Conservation (phyloP, 768 basidiomycete species). For the Leccinum variicolor region DNA sequence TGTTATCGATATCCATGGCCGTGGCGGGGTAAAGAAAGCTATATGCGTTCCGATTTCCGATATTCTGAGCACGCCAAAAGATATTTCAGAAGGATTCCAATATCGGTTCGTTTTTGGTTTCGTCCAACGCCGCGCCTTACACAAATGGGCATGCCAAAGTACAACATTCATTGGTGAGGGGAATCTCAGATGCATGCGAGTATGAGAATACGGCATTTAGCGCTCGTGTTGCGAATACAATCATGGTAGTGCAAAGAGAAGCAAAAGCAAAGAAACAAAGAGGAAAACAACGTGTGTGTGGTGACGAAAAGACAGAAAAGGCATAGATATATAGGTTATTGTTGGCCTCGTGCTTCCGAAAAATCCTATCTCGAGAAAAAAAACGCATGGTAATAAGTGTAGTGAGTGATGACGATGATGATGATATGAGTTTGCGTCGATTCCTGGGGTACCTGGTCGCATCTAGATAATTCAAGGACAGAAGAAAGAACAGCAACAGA, state of each 20-base stretch:
- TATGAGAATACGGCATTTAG: neutral
- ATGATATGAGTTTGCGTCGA: slow-evolving; percentile 1
- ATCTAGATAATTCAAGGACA: slow-evolving; percentile 20
- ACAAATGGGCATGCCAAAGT: neutral
- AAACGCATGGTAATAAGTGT: neutral
- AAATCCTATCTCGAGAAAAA: neutral
- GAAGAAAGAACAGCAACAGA: neutral
- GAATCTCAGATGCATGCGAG: neutral
- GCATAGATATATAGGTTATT: slow-evolving; percentile 6
- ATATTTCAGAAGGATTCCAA: too few relatives aligned
- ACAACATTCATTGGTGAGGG: neutral
- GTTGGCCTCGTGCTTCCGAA: neutral
- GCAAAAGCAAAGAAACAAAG: neutral
- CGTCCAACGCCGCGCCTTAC: too few relatives aligned
- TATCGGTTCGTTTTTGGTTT: too few relatives aligned
- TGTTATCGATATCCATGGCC: neutral
- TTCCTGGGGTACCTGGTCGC: slow-evolving; percentile 8
- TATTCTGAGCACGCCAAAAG: too few relatives aligned
- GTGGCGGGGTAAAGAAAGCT: too few relatives aligned
- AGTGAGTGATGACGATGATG: neutral
- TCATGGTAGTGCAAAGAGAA: neutral
- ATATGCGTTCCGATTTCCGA: too few relatives aligned
- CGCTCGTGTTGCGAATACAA: slow-evolving; percentile 14
- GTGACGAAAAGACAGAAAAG: neutral
- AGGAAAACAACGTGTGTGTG: neutral